Conservation (phyloP, 164 flowering plant species). For the Warburgia ugandensis region DNA sequence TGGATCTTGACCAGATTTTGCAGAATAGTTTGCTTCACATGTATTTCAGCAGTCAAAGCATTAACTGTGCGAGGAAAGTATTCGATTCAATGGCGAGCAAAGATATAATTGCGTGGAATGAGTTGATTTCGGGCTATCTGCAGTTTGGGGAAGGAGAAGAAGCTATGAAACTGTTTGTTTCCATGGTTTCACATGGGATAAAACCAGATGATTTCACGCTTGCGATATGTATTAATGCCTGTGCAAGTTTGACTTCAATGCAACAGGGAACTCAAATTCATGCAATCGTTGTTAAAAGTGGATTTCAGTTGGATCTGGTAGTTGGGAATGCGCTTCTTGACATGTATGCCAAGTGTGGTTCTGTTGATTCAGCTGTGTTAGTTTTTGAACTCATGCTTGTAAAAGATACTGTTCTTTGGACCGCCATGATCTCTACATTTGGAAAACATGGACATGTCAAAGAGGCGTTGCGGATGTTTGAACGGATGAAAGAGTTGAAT, state of each 20-base stretch:
- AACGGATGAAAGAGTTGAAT: too few species aligned
- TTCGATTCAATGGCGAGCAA: slow-evolving; percentile 7
- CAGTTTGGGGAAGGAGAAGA: too few species aligned
- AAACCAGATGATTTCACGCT: too few species aligned
- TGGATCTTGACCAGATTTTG: not conserved
- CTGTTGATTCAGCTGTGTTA: slow-evolving; percentile 13
- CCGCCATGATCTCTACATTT: slow-evolving; percentile 18
- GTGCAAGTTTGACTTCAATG: too few species aligned
- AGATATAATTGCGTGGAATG: not conserved
- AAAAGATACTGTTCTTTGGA: slow-evolving; percentile 17
- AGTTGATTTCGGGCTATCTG: too few species aligned
- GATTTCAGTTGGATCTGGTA: slow-evolving; percentile 10
- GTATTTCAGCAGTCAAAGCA: too few species aligned
- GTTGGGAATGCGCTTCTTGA: slow-evolving; percentile 15
- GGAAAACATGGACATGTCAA: slow-evolving; percentile 14
- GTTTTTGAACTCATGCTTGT: slow-evolving; percentile 10
- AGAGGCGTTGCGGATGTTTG: slow-evolving; percentile 7
- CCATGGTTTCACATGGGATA: too few species aligned
- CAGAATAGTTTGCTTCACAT: slow-evolving; percentile 15
- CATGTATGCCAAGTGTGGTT: slow-evolving; percentile 22
- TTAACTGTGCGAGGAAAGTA: too few species aligned
- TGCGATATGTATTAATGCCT: too few species aligned
- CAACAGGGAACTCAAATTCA: slow-evolving; percentile 19
- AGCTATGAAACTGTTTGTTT: too few species aligned
- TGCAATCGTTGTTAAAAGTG: slow-evolving; percentile 7